phyloP scores from a whole-genome alignment of 768 basidiomycete genomes.

The Panaeolus cyanescens region DNA sequence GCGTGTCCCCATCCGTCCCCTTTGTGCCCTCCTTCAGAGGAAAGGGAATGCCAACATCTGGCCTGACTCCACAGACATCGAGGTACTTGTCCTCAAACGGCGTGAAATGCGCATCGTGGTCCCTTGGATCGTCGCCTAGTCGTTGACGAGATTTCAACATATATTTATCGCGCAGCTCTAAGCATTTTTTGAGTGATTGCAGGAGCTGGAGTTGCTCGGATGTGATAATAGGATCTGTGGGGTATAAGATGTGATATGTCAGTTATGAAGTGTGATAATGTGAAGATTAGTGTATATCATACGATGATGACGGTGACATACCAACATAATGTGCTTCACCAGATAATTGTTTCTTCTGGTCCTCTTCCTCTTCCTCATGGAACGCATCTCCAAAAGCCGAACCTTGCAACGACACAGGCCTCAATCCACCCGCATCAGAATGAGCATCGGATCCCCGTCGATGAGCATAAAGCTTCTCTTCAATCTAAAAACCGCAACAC shows the following conservation, averaged over 20 bases:
- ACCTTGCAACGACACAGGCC: conserved; percentile 18
- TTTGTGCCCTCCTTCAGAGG: background rate
- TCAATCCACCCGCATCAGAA: conserved; percentile 44
- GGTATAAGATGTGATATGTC: background rate
- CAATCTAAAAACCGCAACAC: conserved; percentile 50
- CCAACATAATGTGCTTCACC: conserved; percentile 32
- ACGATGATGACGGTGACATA: background rate
- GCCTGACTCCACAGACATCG: conserved; percentile 67
- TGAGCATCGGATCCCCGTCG: conserved; percentile 59
- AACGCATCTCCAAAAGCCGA: conserved; percentile 27
- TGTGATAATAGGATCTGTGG: conserved; percentile 33
- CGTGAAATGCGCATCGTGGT: conserved; percentile 80
- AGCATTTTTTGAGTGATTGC: conserved; percentile 77
- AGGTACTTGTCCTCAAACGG: conserved; percentile 65
- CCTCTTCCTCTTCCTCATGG: conserved; percentile 39
- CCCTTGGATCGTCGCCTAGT: conserved; percentile 92
- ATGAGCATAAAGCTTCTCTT: conserved; percentile 72
- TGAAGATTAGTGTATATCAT: background rate
- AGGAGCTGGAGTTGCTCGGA: conserved; percentile 60
- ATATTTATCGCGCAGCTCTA: conserved; percentile 95
- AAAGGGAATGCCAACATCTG: conserved; percentile 38
- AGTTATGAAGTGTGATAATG: background rate
- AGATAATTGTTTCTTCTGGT: conserved; percentile 19
- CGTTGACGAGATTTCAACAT: conserved; percentile 85
- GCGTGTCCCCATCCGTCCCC: background rate